Percentiles rank a stretch among this genome's conserved stretches.
phyloP scores from a whole-genome alignment of 768 basidiomycete species.

The Asterophora lycoperdoides region DNA sequence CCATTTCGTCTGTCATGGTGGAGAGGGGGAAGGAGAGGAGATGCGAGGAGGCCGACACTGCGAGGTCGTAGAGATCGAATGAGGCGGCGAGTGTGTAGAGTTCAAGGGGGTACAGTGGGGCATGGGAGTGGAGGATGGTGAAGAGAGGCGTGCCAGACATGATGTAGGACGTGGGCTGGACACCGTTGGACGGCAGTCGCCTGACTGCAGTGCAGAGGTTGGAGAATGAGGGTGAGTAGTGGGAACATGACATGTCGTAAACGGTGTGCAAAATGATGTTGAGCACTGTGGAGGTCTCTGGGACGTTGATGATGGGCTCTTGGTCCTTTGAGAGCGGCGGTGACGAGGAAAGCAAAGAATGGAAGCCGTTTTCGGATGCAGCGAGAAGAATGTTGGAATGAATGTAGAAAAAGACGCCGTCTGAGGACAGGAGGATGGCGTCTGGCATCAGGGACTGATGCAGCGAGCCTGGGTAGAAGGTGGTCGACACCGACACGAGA shows the following conservation, averaged over 20 bases:
- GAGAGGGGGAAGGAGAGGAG: conserved; percentile 69
- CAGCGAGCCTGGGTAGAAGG: conserved; percentile 70
- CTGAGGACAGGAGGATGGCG: conserved; percentile 61
- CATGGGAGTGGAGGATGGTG: conserved; percentile 58
- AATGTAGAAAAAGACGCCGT: conserved; percentile 82
- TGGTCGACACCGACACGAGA: conserved; percentile 75
- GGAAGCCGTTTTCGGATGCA: conserved; percentile 63
- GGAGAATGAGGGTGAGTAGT: conserved; percentile 67
- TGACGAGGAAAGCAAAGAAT: conserved; percentile 47
- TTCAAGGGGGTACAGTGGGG: conserved; percentile 65
- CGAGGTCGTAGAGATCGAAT: conserved; percentile 66
- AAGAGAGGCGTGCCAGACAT: conserved; percentile 53
- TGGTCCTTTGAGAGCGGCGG: conserved; percentile 36
- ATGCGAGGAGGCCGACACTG: conserved; percentile 70
- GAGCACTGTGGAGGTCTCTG: conserved; percentile 56
- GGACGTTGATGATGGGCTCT: conserved; percentile 53
- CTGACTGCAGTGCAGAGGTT: conserved; percentile 54
- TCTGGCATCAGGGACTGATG: conserved; percentile 56
- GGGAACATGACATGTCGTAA: conserved; percentile 69
- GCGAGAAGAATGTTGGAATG: conserved; percentile 55
- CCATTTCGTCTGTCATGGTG: conserved; percentile 66
- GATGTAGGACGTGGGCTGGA: conserved; percentile 45
- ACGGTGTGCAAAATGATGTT: conserved; percentile 71
- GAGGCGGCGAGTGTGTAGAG: conserved; percentile 68
- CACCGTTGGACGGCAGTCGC: conserved; percentile 56